These are phyloP conservation scores for Syzygium syzygioides DNA, from an alignment of 441 rosid genomes.

Conservation along the genomic window DNA sequence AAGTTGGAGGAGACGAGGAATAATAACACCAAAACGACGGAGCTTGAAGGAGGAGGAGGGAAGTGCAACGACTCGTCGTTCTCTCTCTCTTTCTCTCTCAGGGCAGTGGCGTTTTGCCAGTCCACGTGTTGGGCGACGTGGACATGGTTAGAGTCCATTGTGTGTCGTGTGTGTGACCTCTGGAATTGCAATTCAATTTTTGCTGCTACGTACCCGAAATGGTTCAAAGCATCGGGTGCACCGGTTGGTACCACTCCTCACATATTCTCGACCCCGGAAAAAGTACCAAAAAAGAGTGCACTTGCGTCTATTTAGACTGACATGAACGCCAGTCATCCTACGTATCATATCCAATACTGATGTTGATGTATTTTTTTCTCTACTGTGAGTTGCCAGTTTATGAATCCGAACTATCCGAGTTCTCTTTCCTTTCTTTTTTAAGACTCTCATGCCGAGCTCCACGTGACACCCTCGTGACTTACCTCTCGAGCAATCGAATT, in stretches of 20 bases:
- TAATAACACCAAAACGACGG: not conserved
- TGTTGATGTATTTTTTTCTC: too few relatives aligned
- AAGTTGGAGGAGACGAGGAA: not conserved
- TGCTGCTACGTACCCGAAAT: not conserved
- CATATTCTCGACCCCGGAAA: not conserved
- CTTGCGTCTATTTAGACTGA: rapidly evolving
- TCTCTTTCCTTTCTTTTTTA: too few relatives aligned
- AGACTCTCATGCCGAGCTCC: not conserved
- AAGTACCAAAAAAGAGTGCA: too few relatives aligned
- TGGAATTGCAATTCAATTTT: not conserved
- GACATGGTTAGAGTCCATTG: not conserved
- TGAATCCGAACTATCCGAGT: too few relatives aligned
- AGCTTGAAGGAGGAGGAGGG: too few relatives aligned
- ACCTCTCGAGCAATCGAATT: not conserved
- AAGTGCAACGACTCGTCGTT: not conserved
- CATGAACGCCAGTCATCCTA: too few relatives aligned
- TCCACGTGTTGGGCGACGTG: not conserved
- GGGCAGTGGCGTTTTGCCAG: not conserved
- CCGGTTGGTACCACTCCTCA: not conserved
- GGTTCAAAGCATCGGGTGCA: not conserved
- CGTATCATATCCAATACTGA: too few relatives aligned
- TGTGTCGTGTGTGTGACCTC: not conserved
- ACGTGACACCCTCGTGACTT: not conserved
- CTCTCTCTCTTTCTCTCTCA: not conserved
- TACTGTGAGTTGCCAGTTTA: too few relatives aligned